Conservation (phyloP, 179 eudicot genomes). For the Sideroxylon spinosum region DNA sequence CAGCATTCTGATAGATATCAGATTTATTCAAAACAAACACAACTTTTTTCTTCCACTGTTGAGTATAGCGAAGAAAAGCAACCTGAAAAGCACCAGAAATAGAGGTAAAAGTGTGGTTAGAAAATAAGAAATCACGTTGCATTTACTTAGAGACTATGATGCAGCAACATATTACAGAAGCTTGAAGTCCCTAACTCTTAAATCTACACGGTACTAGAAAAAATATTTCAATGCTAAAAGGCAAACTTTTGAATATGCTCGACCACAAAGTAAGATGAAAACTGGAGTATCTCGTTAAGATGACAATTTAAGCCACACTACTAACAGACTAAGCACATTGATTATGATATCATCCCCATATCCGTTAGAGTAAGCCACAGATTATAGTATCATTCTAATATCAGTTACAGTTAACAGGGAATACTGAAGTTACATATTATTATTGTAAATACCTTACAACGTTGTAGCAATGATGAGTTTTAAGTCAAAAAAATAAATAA, state of each 20-base stretch:
- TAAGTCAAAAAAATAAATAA: not conserved
- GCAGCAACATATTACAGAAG: not conserved
- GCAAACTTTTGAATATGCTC: not conserved
- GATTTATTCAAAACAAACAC: conserved; percentile 89
- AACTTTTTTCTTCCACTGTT: conserved; percentile 91
- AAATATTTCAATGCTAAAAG: not conserved
- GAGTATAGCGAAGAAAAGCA: conserved; percentile 83
- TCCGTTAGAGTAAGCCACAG: no score
- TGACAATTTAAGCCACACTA: not conserved
- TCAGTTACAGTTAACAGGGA: not conserved
- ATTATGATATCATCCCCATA: no score
- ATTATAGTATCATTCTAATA: not conserved
- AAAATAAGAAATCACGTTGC: not conserved
- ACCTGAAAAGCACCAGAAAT: conserved; percentile 54
- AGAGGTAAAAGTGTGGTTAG: conserved; percentile 14
- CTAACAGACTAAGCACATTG: not conserved
- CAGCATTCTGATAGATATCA: conserved; percentile 57
- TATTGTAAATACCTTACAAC: not conserved
- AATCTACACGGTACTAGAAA: not conserved
- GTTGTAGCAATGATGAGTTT: not conserved
- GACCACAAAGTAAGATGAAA: not conserved
- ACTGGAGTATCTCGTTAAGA: no score
- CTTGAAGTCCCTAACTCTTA: not conserved
- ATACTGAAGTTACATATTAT: not conserved
- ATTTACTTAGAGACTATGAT: not conserved